Conservation (phyloP, 1,284 basidiomycete species). For the Tilletia indica region DNA sequence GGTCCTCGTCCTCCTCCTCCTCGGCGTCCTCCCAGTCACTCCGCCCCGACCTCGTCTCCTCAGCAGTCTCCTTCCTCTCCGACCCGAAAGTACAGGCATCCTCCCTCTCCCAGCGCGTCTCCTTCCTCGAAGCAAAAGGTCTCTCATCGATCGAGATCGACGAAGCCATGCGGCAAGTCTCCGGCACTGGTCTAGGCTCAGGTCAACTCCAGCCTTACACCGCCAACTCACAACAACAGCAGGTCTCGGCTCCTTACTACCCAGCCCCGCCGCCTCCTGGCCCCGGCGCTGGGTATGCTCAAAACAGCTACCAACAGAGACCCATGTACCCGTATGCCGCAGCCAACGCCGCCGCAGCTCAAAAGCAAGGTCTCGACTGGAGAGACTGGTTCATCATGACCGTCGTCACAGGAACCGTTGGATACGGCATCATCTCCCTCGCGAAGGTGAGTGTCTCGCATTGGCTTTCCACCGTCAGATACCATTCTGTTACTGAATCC, state of each 20-base stretch:
- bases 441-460: constrained; percentile 66
- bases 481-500: constrained; percentile 10
- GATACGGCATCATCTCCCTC: constrained; percentile 81
- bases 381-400: constrained; percentile 70
- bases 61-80: constrained; percentile 49
- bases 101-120: constrained; percentile 77
- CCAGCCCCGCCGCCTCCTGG: constrained; percentile 27
- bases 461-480: not conserved
- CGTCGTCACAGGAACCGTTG: constrained; percentile 81
- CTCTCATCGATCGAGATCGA: constrained; percentile 82
- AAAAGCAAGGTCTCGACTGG: constrained; percentile 48
- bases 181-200: constrained; percentile 19
- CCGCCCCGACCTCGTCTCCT: constrained; percentile 48
- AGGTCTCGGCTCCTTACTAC: constrained; percentile 26
- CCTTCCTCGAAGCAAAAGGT: constrained; percentile 92
- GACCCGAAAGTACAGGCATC: constrained; percentile 66
- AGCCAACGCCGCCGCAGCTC: constrained; percentile 21
- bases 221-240: constrained; percentile 55
- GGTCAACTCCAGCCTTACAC: constrained; percentile 1
- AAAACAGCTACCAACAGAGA: not conserved
- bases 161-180: constrained; percentile 67
- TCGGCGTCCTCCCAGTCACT: constrained; percentile 15
- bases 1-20: not conserved
- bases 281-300: constrained; percentile 17
- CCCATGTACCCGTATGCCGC: constrained; percentile 11